Evolutionary conservation across 176 grass and related monocot species (phyloP).

Genomic region (Melocanna baccifera): DNA sequence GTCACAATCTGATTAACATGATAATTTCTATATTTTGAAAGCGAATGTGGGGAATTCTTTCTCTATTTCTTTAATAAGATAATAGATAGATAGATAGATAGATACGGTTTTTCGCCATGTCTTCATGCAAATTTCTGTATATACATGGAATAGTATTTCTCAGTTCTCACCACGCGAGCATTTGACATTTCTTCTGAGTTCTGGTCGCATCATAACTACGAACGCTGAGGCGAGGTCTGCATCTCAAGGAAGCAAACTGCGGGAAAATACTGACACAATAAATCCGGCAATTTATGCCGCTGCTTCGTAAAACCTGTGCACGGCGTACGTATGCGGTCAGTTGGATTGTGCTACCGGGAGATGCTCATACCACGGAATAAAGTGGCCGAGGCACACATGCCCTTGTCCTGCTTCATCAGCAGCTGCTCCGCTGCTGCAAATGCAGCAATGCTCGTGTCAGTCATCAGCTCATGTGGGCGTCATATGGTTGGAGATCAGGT

Average conservation of each 20-base stretch:
- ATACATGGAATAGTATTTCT: no score
- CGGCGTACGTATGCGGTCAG: neutral
- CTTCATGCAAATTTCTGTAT: no score
- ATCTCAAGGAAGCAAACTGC: slow-evolving; percentile 10
- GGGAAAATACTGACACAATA: neutral
- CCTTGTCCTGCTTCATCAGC: neutral
- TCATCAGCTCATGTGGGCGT: neutral
- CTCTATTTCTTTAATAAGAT: no score
- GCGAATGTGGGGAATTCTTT: no score
- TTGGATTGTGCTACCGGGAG: neutral
- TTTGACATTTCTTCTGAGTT: neutral
- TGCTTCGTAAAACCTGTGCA: neutral
- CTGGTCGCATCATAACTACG: neutral
- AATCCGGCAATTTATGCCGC: neutral
- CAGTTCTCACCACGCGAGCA: no score
- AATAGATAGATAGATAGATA: no score
- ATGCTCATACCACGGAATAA: neutral
- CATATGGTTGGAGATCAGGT: neutral
- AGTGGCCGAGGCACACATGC: neutral
- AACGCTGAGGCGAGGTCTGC: neutral
- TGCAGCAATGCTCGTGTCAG: neutral
- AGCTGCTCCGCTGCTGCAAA: no score
- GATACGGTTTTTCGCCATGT: no score
- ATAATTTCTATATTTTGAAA: no score
- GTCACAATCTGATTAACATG: no score